Percentiles rank a stretch among this genome's conserved stretches.
These are phyloP conservation scores for Luzula sylvatica DNA, from an alignment of 176 grass and related monocot genomes.

Conservation along the genomic window DNA sequence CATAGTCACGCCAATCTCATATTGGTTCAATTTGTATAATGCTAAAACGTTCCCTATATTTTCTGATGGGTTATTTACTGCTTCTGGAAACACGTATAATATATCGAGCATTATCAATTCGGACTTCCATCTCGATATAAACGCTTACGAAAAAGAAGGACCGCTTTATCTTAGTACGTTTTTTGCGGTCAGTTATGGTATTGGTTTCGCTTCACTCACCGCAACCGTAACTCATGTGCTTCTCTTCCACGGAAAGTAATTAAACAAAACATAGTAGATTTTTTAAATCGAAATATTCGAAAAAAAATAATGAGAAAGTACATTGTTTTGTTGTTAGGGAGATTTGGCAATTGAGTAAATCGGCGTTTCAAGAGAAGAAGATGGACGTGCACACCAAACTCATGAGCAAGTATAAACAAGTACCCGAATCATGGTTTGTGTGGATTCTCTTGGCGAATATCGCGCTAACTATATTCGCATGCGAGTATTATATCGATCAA, in stretches of 20 bases:
- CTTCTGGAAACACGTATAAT: constrained; percentile 50
- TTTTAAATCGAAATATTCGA: not conserved
- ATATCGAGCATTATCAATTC: constrained; percentile 65
- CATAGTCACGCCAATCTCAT: constrained; percentile 44
- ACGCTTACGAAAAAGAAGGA: constrained; percentile 59
- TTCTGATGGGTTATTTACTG: constrained; percentile 60
- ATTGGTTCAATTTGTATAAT: constrained; percentile 70
- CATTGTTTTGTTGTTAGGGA: constrained; percentile 32
- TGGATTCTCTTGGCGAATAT: constrained; percentile 55
- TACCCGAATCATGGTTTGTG: constrained; percentile 85
- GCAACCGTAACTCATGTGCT: constrained; percentile 72
- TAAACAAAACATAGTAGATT: not conserved
- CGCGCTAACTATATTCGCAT: constrained; percentile 56
- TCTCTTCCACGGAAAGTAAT: constrained; percentile 85
- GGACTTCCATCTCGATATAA: constrained; percentile 55
- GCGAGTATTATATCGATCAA: constrained; percentile 91
- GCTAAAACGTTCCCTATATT: constrained; percentile 79
- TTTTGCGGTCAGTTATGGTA: constrained; percentile 62
- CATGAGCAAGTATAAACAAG: constrained; percentile 77
- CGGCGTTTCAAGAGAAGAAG: constrained; percentile 61
- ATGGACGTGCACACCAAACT: constrained; percentile 78
- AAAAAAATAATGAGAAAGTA: not conserved
- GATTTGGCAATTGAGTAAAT: constrained; percentile 78
- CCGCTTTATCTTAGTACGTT: constrained; percentile 73
- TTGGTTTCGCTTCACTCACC: constrained; percentile 75